Evolutionary conservation across 192 early-diverging fungal species (phyloP).

Genomic region (Backusella psychrophila): DNA sequence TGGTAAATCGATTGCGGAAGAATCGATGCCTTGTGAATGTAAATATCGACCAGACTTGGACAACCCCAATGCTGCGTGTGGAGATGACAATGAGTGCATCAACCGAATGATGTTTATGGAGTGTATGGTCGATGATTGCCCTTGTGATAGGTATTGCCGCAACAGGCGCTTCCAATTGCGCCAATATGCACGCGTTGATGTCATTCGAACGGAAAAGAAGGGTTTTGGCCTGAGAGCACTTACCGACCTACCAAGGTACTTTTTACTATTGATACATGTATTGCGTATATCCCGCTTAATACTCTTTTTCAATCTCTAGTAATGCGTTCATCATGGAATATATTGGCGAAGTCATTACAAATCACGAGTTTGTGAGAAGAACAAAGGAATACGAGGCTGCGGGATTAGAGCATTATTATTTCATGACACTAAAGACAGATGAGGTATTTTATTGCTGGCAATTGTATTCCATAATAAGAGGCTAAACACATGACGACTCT

Average conservation of each 20-base stretch:
- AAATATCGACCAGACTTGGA: slow-evolving; percentile 63
- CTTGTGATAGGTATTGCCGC: slow-evolving; percentile 81
- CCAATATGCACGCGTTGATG: slow-evolving; percentile 82
- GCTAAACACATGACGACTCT: background rate
- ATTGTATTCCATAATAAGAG: background rate
- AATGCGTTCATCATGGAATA: slow-evolving; percentile 96
- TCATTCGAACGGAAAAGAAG: slow-evolving; percentile 90
- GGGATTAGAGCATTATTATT: slow-evolving; percentile 94
- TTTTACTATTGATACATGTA: background rate
- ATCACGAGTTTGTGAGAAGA: slow-evolving; percentile 79
- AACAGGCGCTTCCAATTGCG: slow-evolving; percentile 90
- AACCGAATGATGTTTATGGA: slow-evolving; percentile 92
- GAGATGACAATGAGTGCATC: slow-evolving; percentile 86
- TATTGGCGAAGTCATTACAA: slow-evolving; percentile 90
- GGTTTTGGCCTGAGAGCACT: slow-evolving; percentile 90
- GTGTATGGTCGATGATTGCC: slow-evolving; percentile 87
- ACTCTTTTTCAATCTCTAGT: slow-evolving; percentile 33
- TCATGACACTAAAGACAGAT: slow-evolving; percentile 93
- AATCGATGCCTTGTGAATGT: slow-evolving; percentile 79
- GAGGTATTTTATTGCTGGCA: slow-evolving; percentile 51
- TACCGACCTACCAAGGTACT: slow-evolving; percentile 59
- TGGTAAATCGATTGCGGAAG: slow-evolving; percentile 64
- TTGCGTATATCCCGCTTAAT: background rate
- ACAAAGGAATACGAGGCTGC: slow-evolving; percentile 76
- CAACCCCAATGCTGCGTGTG: slow-evolving; percentile 76